phyloP scores from a whole-genome alignment of 1,284 basidiomycete species.

The Mixia osmundae region DNA sequence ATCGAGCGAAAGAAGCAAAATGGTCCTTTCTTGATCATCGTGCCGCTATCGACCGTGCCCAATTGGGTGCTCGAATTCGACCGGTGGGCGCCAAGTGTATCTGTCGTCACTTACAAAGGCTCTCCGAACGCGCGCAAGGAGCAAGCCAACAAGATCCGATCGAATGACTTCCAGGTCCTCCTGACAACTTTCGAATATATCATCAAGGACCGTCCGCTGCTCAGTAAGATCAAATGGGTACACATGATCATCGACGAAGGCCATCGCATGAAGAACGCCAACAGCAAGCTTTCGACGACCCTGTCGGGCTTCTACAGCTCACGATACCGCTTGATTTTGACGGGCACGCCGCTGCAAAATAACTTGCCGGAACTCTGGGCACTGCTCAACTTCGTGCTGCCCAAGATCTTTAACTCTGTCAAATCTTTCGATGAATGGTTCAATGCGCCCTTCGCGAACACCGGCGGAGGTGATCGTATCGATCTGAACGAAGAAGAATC shows the following conservation, averaged over 20 bases:
- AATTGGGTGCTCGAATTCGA: slow-evolving; percentile 97
- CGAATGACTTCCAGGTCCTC: slow-evolving; percentile 73
- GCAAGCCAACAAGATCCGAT: slow-evolving; percentile 45
- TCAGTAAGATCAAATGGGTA: slow-evolving; percentile 86
- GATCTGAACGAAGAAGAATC: slow-evolving; percentile 99
- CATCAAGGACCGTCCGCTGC: slow-evolving; percentile 80
- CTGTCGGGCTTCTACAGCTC: slow-evolving; percentile 83
- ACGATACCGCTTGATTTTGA: slow-evolving; percentile 83
- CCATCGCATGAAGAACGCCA: slow-evolving; percentile 98
- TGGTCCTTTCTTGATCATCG: slow-evolving; percentile 91
- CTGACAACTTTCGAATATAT: slow-evolving; percentile 98
- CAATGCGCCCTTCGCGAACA: slow-evolving; percentile 97
- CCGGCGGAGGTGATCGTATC: slow-evolving; percentile 87
- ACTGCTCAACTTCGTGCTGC: slow-evolving; percentile 89
- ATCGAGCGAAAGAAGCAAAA: slow-evolving; percentile 78
- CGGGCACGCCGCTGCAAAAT: slow-evolving; percentile 90
- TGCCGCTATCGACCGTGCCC: slow-evolving; percentile 91
- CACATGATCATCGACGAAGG: slow-evolving; percentile 99
- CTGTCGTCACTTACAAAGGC: slow-evolving; percentile 76
- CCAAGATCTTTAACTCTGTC: slow-evolving; percentile 97
- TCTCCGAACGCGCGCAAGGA: slow-evolving; percentile 56
- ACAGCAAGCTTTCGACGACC: slow-evolving; percentile 80
- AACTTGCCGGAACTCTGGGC: slow-evolving; percentile 97
- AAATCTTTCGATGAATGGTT: slow-evolving; percentile 99
- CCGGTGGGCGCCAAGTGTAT: slow-evolving; percentile 82